Evolutionary conservation across 2,329 filamentous ascomycete species (phyloP).

Genomic region (Aspergillaceae sp.): DNA sequence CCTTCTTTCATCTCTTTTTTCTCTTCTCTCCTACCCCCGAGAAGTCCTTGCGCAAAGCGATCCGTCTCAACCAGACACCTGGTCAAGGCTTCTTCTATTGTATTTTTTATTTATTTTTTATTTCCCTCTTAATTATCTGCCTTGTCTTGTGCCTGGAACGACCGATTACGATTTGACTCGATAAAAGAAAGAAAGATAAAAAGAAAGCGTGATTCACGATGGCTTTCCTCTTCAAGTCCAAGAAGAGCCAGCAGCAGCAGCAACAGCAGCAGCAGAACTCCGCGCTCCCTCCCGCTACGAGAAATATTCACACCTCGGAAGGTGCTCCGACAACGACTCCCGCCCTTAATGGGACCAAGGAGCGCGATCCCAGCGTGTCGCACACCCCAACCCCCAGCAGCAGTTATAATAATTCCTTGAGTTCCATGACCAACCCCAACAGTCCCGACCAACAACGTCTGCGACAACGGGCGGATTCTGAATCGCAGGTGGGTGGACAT

Average conservation of each 20-base stretch:
- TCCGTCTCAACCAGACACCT: background rate
- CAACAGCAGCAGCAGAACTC: slow-evolving; percentile 41
- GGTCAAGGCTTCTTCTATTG: slow-evolving; percentile 1
- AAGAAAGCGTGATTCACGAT: slow-evolving; percentile 39
- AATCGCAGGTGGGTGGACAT: slow-evolving; percentile 38
- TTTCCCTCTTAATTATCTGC: slow-evolving; percentile 3
- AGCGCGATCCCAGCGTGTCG: slow-evolving; percentile 25
- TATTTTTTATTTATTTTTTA: slow-evolving; percentile 8
- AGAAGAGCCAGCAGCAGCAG: slow-evolving; percentile 57
- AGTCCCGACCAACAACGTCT: slow-evolving; percentile 58
- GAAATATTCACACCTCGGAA: slow-evolving; percentile 51
- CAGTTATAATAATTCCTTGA: slow-evolving; percentile 57
- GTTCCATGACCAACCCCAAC: slow-evolving; percentile 56
- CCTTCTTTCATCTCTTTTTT: slow-evolving; percentile 5
- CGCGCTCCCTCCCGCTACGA: slow-evolving; percentile 44
- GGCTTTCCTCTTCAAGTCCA: slow-evolving; percentile 77
- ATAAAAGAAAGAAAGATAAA: slow-evolving; percentile 6
- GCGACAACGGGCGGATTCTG: slow-evolving; percentile 48
- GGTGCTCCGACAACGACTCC: slow-evolving; percentile 37
- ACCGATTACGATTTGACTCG: slow-evolving; percentile 20
- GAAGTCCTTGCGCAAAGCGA: background rate
- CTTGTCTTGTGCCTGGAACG: slow-evolving; percentile 16
- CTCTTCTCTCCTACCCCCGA: background rate
- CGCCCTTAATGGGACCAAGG: slow-evolving; percentile 40
- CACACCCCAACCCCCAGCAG: slow-evolving; percentile 65